phyloP scores from a whole-genome alignment of 2,329 filamentous ascomycete species.

The Amesomyces nigricolor region DNA sequence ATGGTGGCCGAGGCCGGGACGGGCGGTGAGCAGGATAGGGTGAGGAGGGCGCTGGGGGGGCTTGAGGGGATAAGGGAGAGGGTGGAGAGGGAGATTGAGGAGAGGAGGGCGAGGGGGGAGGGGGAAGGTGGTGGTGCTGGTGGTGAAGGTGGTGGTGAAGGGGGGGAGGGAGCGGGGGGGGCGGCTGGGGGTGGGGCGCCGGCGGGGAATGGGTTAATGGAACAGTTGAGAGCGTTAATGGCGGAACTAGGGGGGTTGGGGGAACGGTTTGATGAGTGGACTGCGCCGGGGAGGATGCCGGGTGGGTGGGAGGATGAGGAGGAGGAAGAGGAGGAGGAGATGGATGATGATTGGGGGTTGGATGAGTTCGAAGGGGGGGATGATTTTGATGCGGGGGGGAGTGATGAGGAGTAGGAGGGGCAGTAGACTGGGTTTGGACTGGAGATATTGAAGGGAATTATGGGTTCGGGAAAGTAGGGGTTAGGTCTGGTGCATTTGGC shows the following conservation, averaged over 20 bases:
- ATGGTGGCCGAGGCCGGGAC: slow-evolving; percentile 19
- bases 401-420: slow-evolving; percentile 11
- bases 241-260: background rate
- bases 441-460: too few relatives aligned
- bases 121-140: background rate
- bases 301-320: slow-evolving; percentile 16
- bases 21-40: background rate
- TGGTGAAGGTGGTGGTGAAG: background rate
- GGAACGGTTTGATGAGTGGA: background rate
- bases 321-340: slow-evolving; percentile 22
- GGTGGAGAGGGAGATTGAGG: background rate
- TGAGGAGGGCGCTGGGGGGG: slow-evolving; percentile 2
- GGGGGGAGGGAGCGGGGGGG: background rate
- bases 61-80: background rate
- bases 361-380: slow-evolving; percentile 25
- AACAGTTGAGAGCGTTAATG: slow-evolving; percentile 1
- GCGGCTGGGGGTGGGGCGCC: background rate
- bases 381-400: slow-evolving; percentile 70
- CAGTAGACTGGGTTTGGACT: background rate
- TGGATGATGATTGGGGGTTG: slow-evolving; percentile 36
- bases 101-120: background rate
- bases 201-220: background rate
- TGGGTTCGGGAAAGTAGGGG: background rate
- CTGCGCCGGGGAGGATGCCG: slow-evolving; percentile 3
- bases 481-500: background rate